Evolutionary conservation across 768 basidiomycete genomes (phyloP), one percentile per base, ranked within the genome.

Genomic region (Hebeloma cylindrosporum): DNA sequence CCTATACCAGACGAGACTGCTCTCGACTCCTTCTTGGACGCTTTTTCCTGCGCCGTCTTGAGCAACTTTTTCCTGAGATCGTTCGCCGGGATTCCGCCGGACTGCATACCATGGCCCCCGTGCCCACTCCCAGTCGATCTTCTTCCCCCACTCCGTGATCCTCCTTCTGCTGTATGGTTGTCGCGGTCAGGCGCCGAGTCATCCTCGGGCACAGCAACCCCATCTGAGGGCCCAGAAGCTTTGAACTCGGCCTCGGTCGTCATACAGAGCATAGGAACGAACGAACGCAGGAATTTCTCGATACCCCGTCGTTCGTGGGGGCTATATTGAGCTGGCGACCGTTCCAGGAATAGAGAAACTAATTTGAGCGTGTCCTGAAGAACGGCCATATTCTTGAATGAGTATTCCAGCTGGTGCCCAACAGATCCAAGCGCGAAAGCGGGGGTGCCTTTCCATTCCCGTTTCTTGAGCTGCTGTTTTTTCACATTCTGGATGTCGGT

Each of bases 361-460:
- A 99, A 77, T 71, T 93, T 93, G 61, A 95, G 77, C 20, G 83
- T 78, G 65, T 99, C 96, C 51, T 88, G 84, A 57, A 99, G 67
- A 31, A 95, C 86, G 14, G 78, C 77, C 6, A 77, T 79, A 61
- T 97, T 91, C 42, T 78, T 69, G 64, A 97, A 82, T 26, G 75
- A 65, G 60, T 84, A 94, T 54, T 87, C 82, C 30, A 93, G 78
- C 60, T 97, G 94, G 56, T 80, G 74, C 10, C 78, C 79, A 49
- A 76, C 75, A 39, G 71, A 70, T 21, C 74, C 76, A 48, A 60
- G 68, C 13, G 67, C 61, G 42, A 74, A 80, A 10, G 68, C 50
- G 13, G 72, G 66, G 42, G 56, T 53, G 7, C 60, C 62, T 44
- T 65, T 62, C 34, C 62, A 53, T 42, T 70, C 69, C 58, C 59